phyloP scores from a whole-genome alignment of 345 rosid species.

The Eucalyptus microcorys region DNA sequence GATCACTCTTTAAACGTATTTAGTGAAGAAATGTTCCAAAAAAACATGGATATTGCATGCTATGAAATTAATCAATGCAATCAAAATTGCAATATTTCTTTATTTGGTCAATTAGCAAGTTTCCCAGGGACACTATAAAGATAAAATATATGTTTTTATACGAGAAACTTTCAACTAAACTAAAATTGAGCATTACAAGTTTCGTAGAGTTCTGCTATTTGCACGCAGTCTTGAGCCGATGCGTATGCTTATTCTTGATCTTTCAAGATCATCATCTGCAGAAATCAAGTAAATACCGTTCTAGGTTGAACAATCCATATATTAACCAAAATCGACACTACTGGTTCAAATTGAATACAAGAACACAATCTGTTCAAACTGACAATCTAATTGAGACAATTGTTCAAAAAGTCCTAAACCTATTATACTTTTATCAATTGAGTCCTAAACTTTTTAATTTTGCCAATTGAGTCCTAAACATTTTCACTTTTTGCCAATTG shows the following conservation, averaged over 20 bases:
- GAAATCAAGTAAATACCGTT: background rate
- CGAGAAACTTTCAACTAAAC: background rate
- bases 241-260: background rate
- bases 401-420: no score
- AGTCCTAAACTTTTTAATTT: accelerated
- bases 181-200: background rate
- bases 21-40: background rate
- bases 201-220: background rate
- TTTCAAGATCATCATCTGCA: background rate
- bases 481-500: no score
- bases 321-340: no score
- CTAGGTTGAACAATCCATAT: background rate
- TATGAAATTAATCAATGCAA: background rate
- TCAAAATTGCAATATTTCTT: background rate
- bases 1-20: background rate
- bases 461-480: no score
- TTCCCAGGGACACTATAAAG: background rate
- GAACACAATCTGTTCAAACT: background rate
- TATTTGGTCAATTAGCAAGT: background rate
- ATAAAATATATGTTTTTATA: background rate
- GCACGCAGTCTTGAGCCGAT: background rate
- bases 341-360: background rate
- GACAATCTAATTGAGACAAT: background rate
- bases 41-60: background rate
- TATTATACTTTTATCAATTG: no score